Base-by-base conservation (phyloP, 176 grass and related monocot species). In the Otatea glauca region DNA sequence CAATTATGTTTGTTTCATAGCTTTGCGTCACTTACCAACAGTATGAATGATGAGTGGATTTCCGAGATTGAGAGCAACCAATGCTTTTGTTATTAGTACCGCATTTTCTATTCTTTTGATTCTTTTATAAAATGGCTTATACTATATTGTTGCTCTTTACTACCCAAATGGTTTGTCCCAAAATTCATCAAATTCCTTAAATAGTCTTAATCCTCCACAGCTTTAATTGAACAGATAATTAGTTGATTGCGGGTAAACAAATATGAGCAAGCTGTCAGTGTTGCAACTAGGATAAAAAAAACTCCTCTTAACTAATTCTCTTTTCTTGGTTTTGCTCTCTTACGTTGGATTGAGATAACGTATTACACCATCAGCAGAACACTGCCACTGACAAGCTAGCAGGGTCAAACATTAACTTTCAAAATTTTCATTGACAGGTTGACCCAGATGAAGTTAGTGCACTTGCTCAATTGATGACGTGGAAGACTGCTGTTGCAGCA, bases 381-480 rank as follows among this genome's bases (percentile, higher is more conserved):
- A 18, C 51, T 54, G 17, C 51, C 51, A 54, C 51, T 20, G 51
- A 54, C 51, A 54, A 54, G 16, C 16, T 54, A 54, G 17, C 67
- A 70, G 38, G 39, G 42, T 70, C 67, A 70, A 23, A 20, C 38
- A 43, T 70, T 70, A 21, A 21, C 34, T 21, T 42, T 68, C 37
- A 8, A 21, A 20, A n/a, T 68, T 39, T 18, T 41, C 66, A 21
- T 50, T 56, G 34, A 47, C 68, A 98, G 96, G 96, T 95, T 85
- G 96, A 95, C 48, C 89, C 87, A 41, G 96, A 98, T 76, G 96
- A 98, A 88, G 96, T 98, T 54, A 98, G 93, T 47, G 96, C 96
- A 15, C 90, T 98, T 85, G 96, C 96, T 51, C 96, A 98, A 69
- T 74, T 98, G 66, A 98, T 98, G 96, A 98, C 96, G 72, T 98